Base-by-base conservation (phyloP, 345 rosid genomes). In the Brassica rapa region DNA sequence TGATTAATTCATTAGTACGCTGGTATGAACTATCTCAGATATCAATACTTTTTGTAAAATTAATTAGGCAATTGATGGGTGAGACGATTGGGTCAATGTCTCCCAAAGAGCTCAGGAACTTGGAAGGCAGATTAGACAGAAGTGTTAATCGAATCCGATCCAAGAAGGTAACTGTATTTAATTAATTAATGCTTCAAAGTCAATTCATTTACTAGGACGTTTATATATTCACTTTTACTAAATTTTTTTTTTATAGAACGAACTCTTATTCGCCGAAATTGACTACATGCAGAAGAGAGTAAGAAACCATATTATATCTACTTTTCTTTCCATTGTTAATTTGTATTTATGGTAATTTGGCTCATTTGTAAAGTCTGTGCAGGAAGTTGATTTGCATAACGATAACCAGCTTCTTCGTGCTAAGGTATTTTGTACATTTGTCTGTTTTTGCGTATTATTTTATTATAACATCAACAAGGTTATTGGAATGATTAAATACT, bases 231-330 rank as follows among this genome's bases (percentile, higher is more conserved):
- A 0, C n/a, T 62, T 57, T 51, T 53, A 25, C 35, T 55, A 68
- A 41, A 6, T 55, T 19, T 61, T 23, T 21, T n/a, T 51, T 37
- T 51, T 72, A 63, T 92, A 95, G 99, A 90, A 90, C 70, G 98
- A 95, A 84, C 88, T 86, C 69, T 63, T 95, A 77, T 90, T 89
- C 73, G 83, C 99, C 0, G 99, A 95, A 83, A 90, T 95, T 25
- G 97, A 95, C 76, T 93, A 86, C 74, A 91, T 95, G 99, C 98
- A 91, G 84, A 95, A 88, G 74, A 88, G 96, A 90, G 97, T 92
- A 88, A 82, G 78, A 87, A 82, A 75, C 46, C 59, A 21, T 14
- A 0, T 60, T 23, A 37, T 3, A 72, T 46, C 19, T 12, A 33
- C 15, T 49, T 25, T 21, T 23, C 19, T 59, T 23, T 21, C 6